Base-by-base conservation (phyloP, 2,329 filamentous ascomycete genomes). In the Nothophaeocryptopus gaeumannii region DNA sequence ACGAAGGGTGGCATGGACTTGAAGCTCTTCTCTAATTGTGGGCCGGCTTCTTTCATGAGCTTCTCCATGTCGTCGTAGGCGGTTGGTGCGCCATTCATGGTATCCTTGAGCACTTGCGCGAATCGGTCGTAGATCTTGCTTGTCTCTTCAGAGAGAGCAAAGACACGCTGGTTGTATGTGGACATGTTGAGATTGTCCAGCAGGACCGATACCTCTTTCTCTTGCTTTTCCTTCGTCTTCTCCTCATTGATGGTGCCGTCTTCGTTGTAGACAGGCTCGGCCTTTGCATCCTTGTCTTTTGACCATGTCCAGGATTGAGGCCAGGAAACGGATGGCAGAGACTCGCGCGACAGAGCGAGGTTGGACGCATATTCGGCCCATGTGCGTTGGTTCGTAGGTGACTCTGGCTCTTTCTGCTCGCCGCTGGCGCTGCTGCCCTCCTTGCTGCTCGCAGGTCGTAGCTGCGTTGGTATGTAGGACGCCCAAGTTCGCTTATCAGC, bases 11-110 rank as follows among this genome's bases (percentile, higher is more conserved):
- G 92, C 38, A 97, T 79, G 56, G 83, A 72, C 13, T 77, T 75
- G 63, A 82, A 86, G 53, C 83, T 80, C 56, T 80, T 78, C 62
- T 84, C 80, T 13, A 86, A 68, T 56, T 84, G 78, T n/a, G 74
- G 71, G 54, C 84, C 81, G n/a, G 79, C 81, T 47, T 82, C 80
- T 8, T 75, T 82, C 56, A 85, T 74, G 13, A 85, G 74, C 64
- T 78, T 80, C 61, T 85, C 83, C n/a, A 99, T 84, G 67, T 99
- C 93, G 64, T 86, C 80, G 69, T 95, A 96, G 2, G 93, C 93
- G 0, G 92, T 96, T 2, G 93, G 93, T 1, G 89, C 93, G 54
- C 93, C 93, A 66, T 90, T 91, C 63, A 93, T 82, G 12, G 96
- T 80, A 67, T 99, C 93, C 67, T 92, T 93, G 65, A 99, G 86